phyloP scores from a whole-genome alignment of 2,329 filamentous ascomycete species.

The Aureobasidium sp. region DNA sequence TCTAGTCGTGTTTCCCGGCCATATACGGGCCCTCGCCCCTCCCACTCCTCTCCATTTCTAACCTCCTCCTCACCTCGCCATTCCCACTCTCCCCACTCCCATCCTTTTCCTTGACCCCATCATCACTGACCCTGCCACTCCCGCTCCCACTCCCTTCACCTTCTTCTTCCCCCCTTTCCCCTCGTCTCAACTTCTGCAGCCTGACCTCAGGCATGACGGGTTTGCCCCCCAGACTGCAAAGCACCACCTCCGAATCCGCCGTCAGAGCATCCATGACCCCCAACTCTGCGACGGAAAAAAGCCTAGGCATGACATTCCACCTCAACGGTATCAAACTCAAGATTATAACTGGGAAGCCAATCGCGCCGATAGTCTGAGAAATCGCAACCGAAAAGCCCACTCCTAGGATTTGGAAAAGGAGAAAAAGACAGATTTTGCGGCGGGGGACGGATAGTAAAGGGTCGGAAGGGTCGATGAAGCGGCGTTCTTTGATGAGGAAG shows the following conservation, averaged over 20 bases:
- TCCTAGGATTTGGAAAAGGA: slow-evolving; percentile 45
- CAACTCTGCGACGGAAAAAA: slow-evolving; percentile 45
- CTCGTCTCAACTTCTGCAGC: slow-evolving; percentile 22
- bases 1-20: slow-evolving; percentile 4
- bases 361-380: slow-evolving; percentile 53
- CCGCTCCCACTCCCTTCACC: slow-evolving; percentile 29
- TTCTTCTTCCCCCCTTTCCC: slow-evolving; percentile 22
- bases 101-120: slow-evolving; percentile 37
- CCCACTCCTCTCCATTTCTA: not conserved
- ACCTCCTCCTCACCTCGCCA: slow-evolving; percentile 27
- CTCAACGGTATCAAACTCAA: slow-evolving; percentile 49
- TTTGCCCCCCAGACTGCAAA: slow-evolving; percentile 47
- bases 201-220: slow-evolving; percentile 35
- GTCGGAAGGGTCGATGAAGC: slow-evolving; percentile 44
- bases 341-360: slow-evolving; percentile 54
- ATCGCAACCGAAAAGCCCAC: slow-evolving; percentile 51
- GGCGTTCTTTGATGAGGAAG: slow-evolving; percentile 42
- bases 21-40: not conserved
- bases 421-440: slow-evolving; percentile 44
- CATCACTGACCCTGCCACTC: slow-evolving; percentile 39
- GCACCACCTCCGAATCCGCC: slow-evolving; percentile 46
- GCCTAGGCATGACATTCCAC: slow-evolving; percentile 43
- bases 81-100: slow-evolving; percentile 35
- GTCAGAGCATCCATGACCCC: slow-evolving; percentile 48
- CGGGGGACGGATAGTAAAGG: slow-evolving; percentile 39